Base-by-base conservation (phyloP, 2,329 filamentous ascomycete species). In the Botrytis aclada region DNA sequence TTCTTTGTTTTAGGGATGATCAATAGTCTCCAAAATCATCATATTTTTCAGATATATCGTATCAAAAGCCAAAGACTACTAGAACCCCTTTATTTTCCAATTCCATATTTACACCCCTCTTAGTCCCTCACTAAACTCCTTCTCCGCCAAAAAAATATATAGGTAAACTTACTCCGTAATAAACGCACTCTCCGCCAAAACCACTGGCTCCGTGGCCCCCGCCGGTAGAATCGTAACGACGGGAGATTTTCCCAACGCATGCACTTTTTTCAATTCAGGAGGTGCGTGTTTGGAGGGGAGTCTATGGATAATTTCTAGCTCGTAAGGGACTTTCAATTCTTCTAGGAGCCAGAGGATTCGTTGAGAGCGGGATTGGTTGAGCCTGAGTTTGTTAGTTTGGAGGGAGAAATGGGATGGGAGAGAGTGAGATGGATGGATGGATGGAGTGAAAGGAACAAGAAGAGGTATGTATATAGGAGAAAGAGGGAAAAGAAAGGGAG, bases 221-320 rank as follows among this genome's bases (percentile, higher is more conserved):
- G 81, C 83, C 0, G 84, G 80, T n/a, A 82, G 83, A 77, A 98
- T 85, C 14, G 88, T 88, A 76, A 98, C 84, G 60, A 95, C 84
- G 0, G 95, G 95, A 1, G 93, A 94, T 81, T 97, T 97, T 75
- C 95, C 95, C 6, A 98, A 86, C 0, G 93, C 92, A 79, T 97
- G 94, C 54, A 97, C 83, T 75, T 93, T 86, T 79, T 92, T 90
- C 63, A 98, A 87, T 78, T 93, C 91, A 0, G 89, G 84, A 5
- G 93, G 93, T 1, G 95, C 95, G 78, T 85, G 87, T 72, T 91
- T 87, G 73, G 84, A 79, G 72, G 82, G 83, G 75, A 85, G 81
- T 70, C 95, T 91, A 81, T 93, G 93, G 86, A 92, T 96, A 71
- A 92, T 86, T 79, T 95, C 89, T 73, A 98, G 83, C 75, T 95